Base-by-base conservation (phyloP, 805 yeast species). In the Starmerella cellae region DNA sequence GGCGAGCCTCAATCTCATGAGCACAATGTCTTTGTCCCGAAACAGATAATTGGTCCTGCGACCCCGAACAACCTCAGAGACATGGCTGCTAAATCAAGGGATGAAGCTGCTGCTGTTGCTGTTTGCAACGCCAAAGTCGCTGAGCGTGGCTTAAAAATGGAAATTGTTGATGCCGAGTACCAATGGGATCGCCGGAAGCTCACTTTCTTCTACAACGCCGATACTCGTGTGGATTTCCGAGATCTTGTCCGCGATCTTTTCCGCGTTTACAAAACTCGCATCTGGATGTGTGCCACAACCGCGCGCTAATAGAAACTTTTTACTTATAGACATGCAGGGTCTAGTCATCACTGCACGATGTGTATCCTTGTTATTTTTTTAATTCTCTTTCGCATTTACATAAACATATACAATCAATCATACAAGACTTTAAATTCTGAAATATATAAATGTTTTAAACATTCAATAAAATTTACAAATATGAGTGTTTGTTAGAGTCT, bases 171-270 rank as follows among this genome's bases (percentile, higher is more conserved):
- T 54, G 81, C 85, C 2, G 93, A 82, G 61, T 82, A 80, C 61
- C 93, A 82, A 61, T 82, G 82, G 77, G 93, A 82, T 58, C 69
- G 87, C 42, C 70, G 82, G 45, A 82, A 82, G 62, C 71, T 82
- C 55, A 82, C 84, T 13, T 80, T 82, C 57, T 82, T 80, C 62
- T 79, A 79, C 59, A 55, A 57, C n/a, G 74, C 78, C 41, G 65
- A 66, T 39, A 72, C 73, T 49, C 66, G 93, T 49, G 78, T 82
- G 43, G 93, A 82, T 59, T 80, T 80, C 58, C 65, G 91, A 47
- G 85, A 79, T 50, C 68, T 81, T 57, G 85, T 80, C 8, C 69
- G 81, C 36, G 91, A 81, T 49, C 64, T 80, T 43, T 80, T 80
- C 62, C 65, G 82, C 46, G 71, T 76, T 39, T 81, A 79, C 67